Percentiles rank a stretch among this genome's conserved stretches.
These are phyloP conservation scores for Exutisphaerella laricina DNA, from an alignment of 2,329 filamentous ascomycete genomes.

Conservation along the genomic window DNA sequence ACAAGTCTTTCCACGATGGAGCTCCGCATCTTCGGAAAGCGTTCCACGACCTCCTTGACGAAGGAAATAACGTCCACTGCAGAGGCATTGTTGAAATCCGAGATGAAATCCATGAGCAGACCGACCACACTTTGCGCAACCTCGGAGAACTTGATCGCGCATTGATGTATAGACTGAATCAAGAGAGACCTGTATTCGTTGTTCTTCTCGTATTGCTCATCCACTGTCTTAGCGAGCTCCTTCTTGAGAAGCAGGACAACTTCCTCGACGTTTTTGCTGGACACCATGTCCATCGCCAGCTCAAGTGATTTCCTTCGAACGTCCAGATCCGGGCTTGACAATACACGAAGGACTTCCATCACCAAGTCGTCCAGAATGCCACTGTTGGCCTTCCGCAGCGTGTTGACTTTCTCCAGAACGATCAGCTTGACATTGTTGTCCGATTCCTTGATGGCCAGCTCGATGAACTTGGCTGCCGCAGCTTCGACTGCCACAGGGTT, in stretches of 20 bases:
- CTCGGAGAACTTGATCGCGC: slow-evolving; percentile 98
- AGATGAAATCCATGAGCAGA: slow-evolving; percentile 97
- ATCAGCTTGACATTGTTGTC: slow-evolving; percentile 99
- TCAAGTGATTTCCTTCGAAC: slow-evolving; percentile 85
- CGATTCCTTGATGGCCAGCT: slow-evolving; percentile 92
- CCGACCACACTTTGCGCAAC: slow-evolving; percentile 95
- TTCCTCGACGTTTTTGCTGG: slow-evolving; percentile 97
- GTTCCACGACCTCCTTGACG: slow-evolving; percentile 98
- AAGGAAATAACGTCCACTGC: slow-evolving; percentile 98
- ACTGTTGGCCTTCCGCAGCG: slow-evolving; percentile 79
- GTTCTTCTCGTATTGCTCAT: slow-evolving; percentile 99
- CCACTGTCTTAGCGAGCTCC: slow-evolving; percentile 92
- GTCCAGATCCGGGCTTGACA: slow-evolving; percentile 93
- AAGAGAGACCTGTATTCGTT: slow-evolving; percentile 89
- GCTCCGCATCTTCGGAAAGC: slow-evolving; percentile 82
- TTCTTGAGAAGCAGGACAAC: slow-evolving; percentile 96
- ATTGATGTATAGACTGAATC: slow-evolving; percentile 96
- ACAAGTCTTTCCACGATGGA: slow-evolving; percentile 86
- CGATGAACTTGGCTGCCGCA: slow-evolving; percentile 91
- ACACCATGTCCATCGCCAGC: slow-evolving; percentile 95
- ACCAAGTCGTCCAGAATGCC: slow-evolving; percentile 87
- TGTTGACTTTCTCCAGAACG: slow-evolving; percentile 87
- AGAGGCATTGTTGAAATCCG: slow-evolving; percentile 94
- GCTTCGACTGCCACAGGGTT: slow-evolving; percentile 98
- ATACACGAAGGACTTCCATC: slow-evolving; percentile 93